Evolutionary conservation across 768 basidiomycete species (phyloP), one percentile per base, ranked within the genome.

Genomic region (Kwoniella heveanensis): DNA sequence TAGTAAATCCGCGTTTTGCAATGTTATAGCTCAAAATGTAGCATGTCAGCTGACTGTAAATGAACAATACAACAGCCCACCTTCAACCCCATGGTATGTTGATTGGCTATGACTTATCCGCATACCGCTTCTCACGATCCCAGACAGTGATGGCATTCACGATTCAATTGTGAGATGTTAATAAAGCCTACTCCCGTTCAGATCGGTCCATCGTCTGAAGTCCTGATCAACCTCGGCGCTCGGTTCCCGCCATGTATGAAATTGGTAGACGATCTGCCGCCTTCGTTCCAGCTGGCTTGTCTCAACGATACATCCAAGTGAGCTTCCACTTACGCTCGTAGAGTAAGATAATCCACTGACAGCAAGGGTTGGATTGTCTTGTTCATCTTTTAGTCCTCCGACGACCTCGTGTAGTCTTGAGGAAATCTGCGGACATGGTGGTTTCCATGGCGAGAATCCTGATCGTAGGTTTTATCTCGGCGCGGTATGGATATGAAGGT

Each of bases 351-450:
- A 17, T 10, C 5, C 26, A 27, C 26, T 27, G n/a, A n/a, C n/a
- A n/a, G n/a, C n/a, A n/a, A n/a, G n/a, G n/a, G n/a, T n/a, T n/a
- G n/a, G n/a, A n/a, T n/a, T n/a, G n/a, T n/a, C n/a, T n/a, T n/a
- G n/a, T n/a, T n/a, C n/a, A n/a, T n/a, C n/a, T 17, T 17, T 1
- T 51, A 73, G 77, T 69, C 90, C 92, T 9, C 85, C 87, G 2
- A 84, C 85, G 29, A 79, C 78, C 12, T 73, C 88, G 0, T 97
- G 95, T 72, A 82, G 89, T 0, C 81, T 98, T 4, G 88, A 89
- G 72, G 85, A 88, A 0, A 83, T 96, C 7, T 99, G 95, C 80
- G 92, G 89, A 2, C 94, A 93, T 77, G 92, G 92, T 55, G 91
- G 91, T 12, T 84, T 85, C 71, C 69, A 82, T 9, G 79, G 76